These are phyloP conservation scores for Nigrograna mackinnonii DNA, from an alignment of 2,329 filamentous ascomycete species.

Conservation along the genomic window DNA sequence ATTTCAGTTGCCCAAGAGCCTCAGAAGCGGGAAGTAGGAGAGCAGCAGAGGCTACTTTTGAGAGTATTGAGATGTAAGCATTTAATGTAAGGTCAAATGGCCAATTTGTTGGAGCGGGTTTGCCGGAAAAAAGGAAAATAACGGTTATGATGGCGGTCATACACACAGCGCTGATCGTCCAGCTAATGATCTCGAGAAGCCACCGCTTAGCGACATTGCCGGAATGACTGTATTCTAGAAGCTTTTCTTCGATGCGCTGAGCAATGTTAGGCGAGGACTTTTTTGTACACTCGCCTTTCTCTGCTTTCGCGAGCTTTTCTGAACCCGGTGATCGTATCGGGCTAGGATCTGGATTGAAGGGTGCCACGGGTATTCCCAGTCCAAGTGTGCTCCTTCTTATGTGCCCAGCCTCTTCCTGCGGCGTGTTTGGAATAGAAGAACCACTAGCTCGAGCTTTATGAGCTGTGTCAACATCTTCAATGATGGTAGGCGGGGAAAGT, in stretches of 20 bases:
- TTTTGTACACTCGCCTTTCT: background rate
- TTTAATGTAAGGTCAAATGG: conserved; percentile 13
- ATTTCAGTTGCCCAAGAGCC: conserved; percentile 23
- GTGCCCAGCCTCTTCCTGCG: background rate
- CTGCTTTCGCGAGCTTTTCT: background rate
- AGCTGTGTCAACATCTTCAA: background rate
- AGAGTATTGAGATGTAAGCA: conserved; percentile 13
- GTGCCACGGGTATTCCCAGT: background rate
- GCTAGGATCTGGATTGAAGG: background rate
- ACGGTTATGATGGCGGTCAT: conserved; percentile 3
- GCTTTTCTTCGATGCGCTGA: conserved; percentile 4
- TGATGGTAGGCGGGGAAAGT: background rate
- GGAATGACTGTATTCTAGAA: conserved; percentile 1
- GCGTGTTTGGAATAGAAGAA: background rate
- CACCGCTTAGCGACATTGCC: conserved; percentile 2
- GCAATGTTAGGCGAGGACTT: conserved; percentile 2
- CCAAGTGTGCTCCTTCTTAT: background rate
- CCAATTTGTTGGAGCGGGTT: conserved; percentile 14
- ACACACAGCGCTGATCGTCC: conserved; percentile 2
- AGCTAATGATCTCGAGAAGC: conserved; percentile 5
- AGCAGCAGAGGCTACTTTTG: conserved; percentile 14
- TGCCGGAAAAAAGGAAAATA: background rate
- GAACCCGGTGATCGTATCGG: background rate
- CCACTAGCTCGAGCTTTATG: background rate
- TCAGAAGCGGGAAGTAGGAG: conserved; percentile 17